A percentile compares a stretch with the other conserved stretches of the same genome.
These are phyloP conservation scores for Polytolypa hystricis DNA, from an alignment of 2,329 filamentous ascomycete genomes.

Conservation along the genomic window DNA sequence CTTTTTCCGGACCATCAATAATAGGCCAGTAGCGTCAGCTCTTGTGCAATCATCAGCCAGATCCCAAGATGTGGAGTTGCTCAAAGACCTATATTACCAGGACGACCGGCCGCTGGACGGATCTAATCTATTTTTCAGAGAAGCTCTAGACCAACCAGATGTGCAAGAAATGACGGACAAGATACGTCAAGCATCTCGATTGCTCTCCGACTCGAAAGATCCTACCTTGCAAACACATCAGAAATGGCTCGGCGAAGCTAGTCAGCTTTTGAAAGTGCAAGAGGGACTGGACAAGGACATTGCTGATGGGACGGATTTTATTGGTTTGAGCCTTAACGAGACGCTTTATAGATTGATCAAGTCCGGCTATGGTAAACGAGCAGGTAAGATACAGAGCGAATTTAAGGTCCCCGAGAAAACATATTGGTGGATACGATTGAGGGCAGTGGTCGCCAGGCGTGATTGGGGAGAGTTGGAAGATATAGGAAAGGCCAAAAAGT, in stretches of 20 bases:
- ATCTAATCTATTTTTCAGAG: constrained; percentile 72
- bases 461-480: constrained; percentile 93
- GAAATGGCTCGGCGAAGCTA: constrained; percentile 66
- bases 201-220: constrained; percentile 77
- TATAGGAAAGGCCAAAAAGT: constrained; percentile 61
- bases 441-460: constrained; percentile 77
- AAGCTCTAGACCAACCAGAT: constrained; percentile 65
- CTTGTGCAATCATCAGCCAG: constrained; percentile 77
- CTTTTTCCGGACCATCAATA: constrained; percentile 88
- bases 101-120: constrained; percentile 85
- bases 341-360: constrained; percentile 83
- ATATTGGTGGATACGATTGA: constrained; percentile 74
- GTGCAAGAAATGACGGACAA: constrained; percentile 67
- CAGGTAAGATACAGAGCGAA: constrained; percentile 77
- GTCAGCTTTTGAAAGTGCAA: constrained; percentile 71
- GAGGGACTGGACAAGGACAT: constrained; percentile 79
- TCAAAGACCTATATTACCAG: constrained; percentile 96
- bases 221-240: constrained; percentile 54
- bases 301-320: constrained; percentile 50
- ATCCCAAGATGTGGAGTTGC: constrained; percentile 65
- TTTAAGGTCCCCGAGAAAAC: constrained; percentile 90
- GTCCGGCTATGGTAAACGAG: constrained; percentile 70
- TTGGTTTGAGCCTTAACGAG: constrained; percentile 78
- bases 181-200: constrained; percentile 70
- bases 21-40: constrained; percentile 71